A percentile compares a stretch with the other conserved stretches of the same genome.
Conservation (phyloP, 75 land plant species). For the Selaginella tamariscina region DNA sequence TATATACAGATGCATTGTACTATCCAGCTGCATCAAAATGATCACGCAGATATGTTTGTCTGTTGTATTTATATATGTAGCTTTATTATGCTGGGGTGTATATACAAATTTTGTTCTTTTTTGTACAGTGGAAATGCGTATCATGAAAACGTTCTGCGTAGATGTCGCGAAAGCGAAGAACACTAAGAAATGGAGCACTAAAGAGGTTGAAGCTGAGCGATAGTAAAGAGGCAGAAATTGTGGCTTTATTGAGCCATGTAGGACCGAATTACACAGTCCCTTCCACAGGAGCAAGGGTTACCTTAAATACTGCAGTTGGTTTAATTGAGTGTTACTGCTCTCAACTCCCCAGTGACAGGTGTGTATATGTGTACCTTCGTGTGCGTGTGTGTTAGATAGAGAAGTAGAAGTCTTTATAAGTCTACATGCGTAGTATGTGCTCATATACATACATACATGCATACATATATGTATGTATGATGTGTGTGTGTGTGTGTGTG, state of each 20-base stretch:
- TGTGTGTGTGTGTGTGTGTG: too few relatives aligned
- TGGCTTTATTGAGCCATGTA: conserved; percentile 36
- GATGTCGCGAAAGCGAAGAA: conserved; percentile 98
- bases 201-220: conserved; percentile 91
- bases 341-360: conserved; percentile 99
- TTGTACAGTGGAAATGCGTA: conserved; percentile 63
- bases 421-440: too few relatives aligned
- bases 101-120: neutral
- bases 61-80: too few relatives aligned
- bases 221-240: conserved; percentile 46
- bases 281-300: conserved; percentile 93
- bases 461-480: too few relatives aligned
- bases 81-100: too few relatives aligned
- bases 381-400: too few relatives aligned
- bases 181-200: conserved; percentile 89
- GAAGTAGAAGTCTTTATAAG: too few relatives aligned
- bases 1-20: too few relatives aligned
- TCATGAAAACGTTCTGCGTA: conserved; percentile 77
- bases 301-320: conserved; percentile 97
- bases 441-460: too few relatives aligned
- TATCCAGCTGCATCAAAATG: too few relatives aligned
- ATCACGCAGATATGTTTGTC: too few relatives aligned
- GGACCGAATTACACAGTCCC: conserved; percentile 84
- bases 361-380: too few relatives aligned
- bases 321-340: conserved; percentile 94